Conservation (phyloP, 1,139 yeast genomes). For the Trichomonascaceae sp. region DNA sequence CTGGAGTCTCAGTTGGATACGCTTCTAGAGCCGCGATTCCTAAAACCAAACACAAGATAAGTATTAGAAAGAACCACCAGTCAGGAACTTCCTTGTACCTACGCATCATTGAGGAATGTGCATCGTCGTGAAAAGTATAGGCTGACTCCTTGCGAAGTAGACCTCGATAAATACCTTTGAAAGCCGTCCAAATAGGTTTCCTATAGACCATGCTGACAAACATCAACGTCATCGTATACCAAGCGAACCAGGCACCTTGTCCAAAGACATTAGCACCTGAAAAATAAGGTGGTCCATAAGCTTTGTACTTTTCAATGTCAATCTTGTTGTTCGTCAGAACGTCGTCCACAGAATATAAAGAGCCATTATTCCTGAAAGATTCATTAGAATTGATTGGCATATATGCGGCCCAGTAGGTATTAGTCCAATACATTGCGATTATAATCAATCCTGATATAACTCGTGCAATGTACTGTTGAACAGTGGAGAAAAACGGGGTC, state of each 20-base stretch:
- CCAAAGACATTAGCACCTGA: constrained; percentile 36
- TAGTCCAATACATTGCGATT: constrained; percentile 43
- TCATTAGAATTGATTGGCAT: constrained; percentile 47
- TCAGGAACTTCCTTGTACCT: constrained; percentile 56
- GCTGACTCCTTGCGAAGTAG: constrained; percentile 15
- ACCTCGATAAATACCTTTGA: constrained; percentile 8
- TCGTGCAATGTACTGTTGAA: constrained; percentile 39
- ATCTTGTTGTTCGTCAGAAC: constrained; percentile 36
- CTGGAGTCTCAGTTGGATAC: constrained; percentile 38
- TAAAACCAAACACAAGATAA: constrained; percentile 49
- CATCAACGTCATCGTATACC: constrained; percentile 21
- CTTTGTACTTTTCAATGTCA: constrained; percentile 25
- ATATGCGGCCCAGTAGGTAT: constrained; percentile 46
- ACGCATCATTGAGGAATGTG: constrained; percentile 50
- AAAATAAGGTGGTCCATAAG: constrained; percentile 41
- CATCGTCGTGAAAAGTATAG: constrained; percentile 43
- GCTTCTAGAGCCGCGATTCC: constrained; percentile 36
- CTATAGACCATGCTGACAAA: constrained; percentile 19
- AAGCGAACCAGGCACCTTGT: constrained; percentile 24
- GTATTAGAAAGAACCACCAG: constrained; percentile 36
- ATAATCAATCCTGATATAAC: constrained; percentile 36
- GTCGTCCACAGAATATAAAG: constrained; percentile 35
- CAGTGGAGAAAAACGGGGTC: constrained; percentile 44
- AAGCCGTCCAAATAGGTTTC: constrained; percentile 18
- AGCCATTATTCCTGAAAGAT: constrained; percentile 44